Base-by-base conservation (phyloP, 1,284 basidiomycete genomes). In the Microbotryum scabiosae region DNA sequence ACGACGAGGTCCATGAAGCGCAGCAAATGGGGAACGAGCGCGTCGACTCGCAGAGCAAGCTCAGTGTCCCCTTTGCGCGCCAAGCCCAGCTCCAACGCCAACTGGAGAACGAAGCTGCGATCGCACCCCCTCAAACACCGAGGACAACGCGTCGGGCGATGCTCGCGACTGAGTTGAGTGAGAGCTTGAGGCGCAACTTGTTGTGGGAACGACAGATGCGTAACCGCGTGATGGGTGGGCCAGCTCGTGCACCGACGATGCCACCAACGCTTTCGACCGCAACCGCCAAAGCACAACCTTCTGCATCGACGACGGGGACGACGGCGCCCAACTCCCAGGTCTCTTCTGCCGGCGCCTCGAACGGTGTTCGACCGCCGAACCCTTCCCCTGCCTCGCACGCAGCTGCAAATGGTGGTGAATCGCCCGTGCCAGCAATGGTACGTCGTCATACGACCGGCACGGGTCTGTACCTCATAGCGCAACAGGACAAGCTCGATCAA, bases 81-180 rank as follows among this genome's bases (percentile, higher is more conserved):
- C 41, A 55, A 46, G 57, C 61, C 23, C 54, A 55, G 4, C 21
- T 56, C 4, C 47, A 49, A 21, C 21, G 45, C 25, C 55, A n/a
- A 18, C 45, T n/a, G 8, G 46, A 52, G 23, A 23, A 23, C n/a
- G 36, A 25, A 44, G 57, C 49, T 18, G 86, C 86, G 0, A 76
- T 85, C 21, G 80, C 83, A 0, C 78, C 82, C 30, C 86, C 89
- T 0, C 85, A 86, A 68, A 88, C 89, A 1, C 90, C 90, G 1
- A 82, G 86, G 32, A 90, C 90, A 44, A 91, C 88, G 20, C 81
- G 90, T 5, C 80, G 87, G 53, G 82, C 84, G 70, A 92, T 93
- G 88, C 79, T 93, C 54, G 80, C 84, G 60, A 85, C 85, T 25
- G 90, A 94, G 75, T 78, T 94, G 72, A 87, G 87, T 51, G 90